These are phyloP conservation scores for Raffaelea ambrosiae DNA, from an alignment of 2,329 filamentous ascomycete species.

Conservation along the genomic window DNA sequence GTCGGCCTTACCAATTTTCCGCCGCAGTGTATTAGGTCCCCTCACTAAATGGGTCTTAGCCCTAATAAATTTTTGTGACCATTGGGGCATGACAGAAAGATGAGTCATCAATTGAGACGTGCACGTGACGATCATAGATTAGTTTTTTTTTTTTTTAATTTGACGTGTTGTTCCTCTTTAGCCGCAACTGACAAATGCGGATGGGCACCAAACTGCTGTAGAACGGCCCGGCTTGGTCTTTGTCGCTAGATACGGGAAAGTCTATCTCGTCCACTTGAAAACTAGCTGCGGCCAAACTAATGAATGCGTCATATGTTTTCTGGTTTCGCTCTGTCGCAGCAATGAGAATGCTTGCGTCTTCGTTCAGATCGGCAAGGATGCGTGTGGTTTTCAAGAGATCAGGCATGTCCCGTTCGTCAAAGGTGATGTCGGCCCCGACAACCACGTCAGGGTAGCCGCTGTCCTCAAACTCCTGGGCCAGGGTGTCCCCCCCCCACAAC, in stretches of 20 bases:
- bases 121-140: background rate
- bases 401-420: conserved; percentile 57
- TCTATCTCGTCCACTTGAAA: conserved; percentile 33
- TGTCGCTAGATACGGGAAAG: conserved; percentile 29
- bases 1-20: background rate
- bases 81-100: no score
- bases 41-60: background rate
- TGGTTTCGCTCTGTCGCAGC: conserved; percentile 63
- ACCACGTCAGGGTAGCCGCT: conserved; percentile 52
- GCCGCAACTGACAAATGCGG: conserved; percentile 34
- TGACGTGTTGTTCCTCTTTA: no score
- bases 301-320: conserved; percentile 58
- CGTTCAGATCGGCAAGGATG: conserved; percentile 48
- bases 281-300: conserved; percentile 40
- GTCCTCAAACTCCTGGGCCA: conserved; percentile 50
- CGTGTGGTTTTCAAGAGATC: conserved; percentile 49
- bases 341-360: conserved; percentile 52
- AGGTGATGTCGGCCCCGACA: conserved; percentile 71
- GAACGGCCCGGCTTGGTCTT: conserved; percentile 52
- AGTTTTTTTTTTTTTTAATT: no score
- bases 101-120: background rate
- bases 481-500: conserved; percentile 54
- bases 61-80: conserved; percentile 4
- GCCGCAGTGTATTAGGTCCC: background rate
- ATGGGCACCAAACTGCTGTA: conserved; percentile 54